Conservation (phyloP, 1,284 basidiomycete genomes). For the Waitea zeae region DNA sequence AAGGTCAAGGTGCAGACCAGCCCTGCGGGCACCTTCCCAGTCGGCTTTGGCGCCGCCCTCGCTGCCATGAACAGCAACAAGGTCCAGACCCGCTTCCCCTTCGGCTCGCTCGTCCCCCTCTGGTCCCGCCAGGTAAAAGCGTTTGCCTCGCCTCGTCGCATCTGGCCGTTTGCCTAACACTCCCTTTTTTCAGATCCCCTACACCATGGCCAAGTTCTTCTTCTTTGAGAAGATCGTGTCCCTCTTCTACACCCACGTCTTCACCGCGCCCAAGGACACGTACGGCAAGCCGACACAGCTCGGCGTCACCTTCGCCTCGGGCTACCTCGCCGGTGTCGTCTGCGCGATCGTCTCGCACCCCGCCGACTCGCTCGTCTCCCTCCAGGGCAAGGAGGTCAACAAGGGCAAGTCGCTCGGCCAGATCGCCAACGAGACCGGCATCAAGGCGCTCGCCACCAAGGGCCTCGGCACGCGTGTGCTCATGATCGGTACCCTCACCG, state of each 20-base stretch:
- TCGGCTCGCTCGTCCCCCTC: slow-evolving; percentile 64
- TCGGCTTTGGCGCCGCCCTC: slow-evolving; percentile 51
- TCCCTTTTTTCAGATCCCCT: slow-evolving; percentile 41
- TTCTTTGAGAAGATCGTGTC: slow-evolving; percentile 69
- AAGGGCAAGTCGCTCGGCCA: slow-evolving; percentile 54
- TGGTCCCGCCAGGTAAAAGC: slow-evolving; percentile 63
- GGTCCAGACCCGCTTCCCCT: slow-evolving; percentile 59
- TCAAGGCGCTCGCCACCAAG: slow-evolving; percentile 47
- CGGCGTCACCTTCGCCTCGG: slow-evolving; percentile 65
- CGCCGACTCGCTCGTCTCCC: slow-evolving; percentile 64
- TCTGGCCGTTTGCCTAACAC: not conserved
- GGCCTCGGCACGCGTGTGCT: slow-evolving; percentile 67
- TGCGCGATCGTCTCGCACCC: slow-evolving; percentile 75
- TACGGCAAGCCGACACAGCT: slow-evolving; percentile 61
- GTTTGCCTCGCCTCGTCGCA: not conserved
- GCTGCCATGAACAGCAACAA: slow-evolving; percentile 43
- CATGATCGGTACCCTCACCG: slow-evolving; percentile 34
- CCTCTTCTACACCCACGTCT: slow-evolving; percentile 61
- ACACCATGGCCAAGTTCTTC: slow-evolving; percentile 82
- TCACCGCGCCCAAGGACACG: slow-evolving; percentile 54
- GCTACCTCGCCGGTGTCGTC: slow-evolving; percentile 69
- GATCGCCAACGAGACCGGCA: slow-evolving; percentile 53
- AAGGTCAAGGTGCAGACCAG: slow-evolving; percentile 78
- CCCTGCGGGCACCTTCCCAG: slow-evolving; percentile 55
- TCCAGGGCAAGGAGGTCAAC: slow-evolving; percentile 61